A percentile compares a stretch with the other conserved stretches of the same genome.
These are phyloP conservation scores for Epichloe scottii DNA, from an alignment of 2,329 filamentous ascomycete species.

Conservation along the genomic window DNA sequence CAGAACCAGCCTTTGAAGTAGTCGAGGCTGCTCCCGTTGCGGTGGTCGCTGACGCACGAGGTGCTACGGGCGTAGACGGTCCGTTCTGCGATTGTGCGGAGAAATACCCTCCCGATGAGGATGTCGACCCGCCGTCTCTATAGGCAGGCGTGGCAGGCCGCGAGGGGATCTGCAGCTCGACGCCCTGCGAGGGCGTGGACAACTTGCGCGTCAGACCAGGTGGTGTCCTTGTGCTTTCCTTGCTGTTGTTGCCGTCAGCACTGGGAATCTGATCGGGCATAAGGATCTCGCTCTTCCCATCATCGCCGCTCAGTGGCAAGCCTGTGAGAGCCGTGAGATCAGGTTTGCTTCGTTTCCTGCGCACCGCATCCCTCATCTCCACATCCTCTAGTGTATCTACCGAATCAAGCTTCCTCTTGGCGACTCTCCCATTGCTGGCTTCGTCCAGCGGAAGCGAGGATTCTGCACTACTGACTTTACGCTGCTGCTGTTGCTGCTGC, in stretches of 20 bases:
- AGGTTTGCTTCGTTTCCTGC: conserved; percentile 34
- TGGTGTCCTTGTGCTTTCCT: conserved; percentile 6
- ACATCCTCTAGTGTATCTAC: conserved; percentile 21
- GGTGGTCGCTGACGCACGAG: conserved; percentile 12
- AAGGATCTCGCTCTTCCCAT: conserved; percentile 10
- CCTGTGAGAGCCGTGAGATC: conserved; percentile 15
- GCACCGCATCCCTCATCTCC: conserved; percentile 21
- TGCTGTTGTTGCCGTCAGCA: conserved; percentile 12
- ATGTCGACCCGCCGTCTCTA: conserved; percentile 28
- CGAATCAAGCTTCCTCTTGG: conserved; percentile 22
- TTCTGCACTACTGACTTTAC: conserved; percentile 7
- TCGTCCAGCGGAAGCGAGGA: conserved; percentile 7
- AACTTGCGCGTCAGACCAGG: conserved; percentile 28
- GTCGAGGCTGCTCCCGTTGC: conserved; percentile 3
- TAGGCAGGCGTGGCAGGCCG: conserved; percentile 46
- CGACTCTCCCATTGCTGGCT: conserved; percentile 5
- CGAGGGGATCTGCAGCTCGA: conserved; percentile 52
- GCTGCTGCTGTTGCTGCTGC: conserved; percentile 8
- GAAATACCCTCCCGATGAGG: conserved; percentile 20
- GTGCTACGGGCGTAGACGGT: conserved; percentile 17
- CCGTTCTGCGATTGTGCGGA: conserved; percentile 4
- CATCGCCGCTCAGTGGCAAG: background rate
- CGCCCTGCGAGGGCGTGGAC: conserved; percentile 41
- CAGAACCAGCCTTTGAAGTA: background rate
- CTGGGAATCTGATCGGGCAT: conserved; percentile 8